Base-by-base conservation (phyloP, 345 rosid genomes). In the Physaria fendleri region DNA sequence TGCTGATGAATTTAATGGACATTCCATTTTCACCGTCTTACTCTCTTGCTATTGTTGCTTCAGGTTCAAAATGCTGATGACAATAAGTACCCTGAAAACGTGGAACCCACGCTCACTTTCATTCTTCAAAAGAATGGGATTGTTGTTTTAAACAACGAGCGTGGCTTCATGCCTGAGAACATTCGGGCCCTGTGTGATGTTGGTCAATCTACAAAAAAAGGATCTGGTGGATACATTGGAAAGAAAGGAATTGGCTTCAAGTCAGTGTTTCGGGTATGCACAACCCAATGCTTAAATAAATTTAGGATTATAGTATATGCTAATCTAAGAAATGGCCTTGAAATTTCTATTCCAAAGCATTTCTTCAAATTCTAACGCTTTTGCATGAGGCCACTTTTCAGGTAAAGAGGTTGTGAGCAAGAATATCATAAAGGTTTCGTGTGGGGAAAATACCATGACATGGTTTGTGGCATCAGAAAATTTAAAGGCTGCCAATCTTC, bases 31-130 rank as follows among this genome's bases (percentile, higher is more conserved):
- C 30, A 40, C 29, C 40, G 56, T 49, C 74, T 64, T 43, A 57
- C 66, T 25, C 40, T 43, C 32, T 48, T 70, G 56, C 52, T 76
- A 44, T 11, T 41, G 37, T 61, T 80, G 64, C 58, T 75, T 77
- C 90, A 92, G 98, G 88, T 92, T 74, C 96, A 92, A 78, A 92
- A 92, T 80, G 96, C 98, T 37, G 98, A 92, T 75, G 98, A 92
- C 73, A 92, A 92, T 71, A 75, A 72, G 67, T 92, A 92, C 64
- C 74, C 85, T 33, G 77, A 71, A 69, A 68, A 66, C 24, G 81
- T 74, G 71, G 94, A 92, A 62, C 98, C 98, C 17, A 86, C 97
- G 24, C 76, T 92, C 53, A 61, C 81, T 14, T 92, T 92, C 62
- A 82, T 92, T 77, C 89, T 92, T 77, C 85, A 86, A 60, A 82